phyloP scores from a whole-genome alignment of 441 rosid genomes.

The Raphanus hybrid region DNA sequence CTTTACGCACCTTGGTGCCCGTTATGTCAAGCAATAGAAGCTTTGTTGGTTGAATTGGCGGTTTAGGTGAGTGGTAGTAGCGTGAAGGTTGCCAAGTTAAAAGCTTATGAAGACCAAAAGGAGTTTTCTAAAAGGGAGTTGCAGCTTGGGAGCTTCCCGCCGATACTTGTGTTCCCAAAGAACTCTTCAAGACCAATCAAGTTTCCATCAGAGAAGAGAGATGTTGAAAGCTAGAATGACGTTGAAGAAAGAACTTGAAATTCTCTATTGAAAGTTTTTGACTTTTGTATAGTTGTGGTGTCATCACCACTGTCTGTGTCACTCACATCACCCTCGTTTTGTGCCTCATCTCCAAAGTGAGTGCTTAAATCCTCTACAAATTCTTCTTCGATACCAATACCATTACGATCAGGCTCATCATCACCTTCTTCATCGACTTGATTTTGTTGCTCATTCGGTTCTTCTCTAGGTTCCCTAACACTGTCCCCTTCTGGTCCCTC shows the following conservation, averaged over 20 bases:
- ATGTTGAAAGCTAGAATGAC: conserved; percentile 48
- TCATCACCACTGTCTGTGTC: too few species aligned
- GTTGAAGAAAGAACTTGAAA: conserved; percentile 20
- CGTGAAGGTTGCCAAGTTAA: conserved; percentile 87
- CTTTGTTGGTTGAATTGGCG: conserved; percentile 70
- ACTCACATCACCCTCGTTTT: too few species aligned
- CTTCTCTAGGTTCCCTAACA: too few species aligned
- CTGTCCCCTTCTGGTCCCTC: too few species aligned
- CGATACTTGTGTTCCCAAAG: conserved; percentile 75
- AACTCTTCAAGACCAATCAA: conserved; percentile 74
- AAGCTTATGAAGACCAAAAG: conserved; percentile 82
- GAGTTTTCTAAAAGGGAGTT: conserved; percentile 74
- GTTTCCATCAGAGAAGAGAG: conserved; percentile 88
- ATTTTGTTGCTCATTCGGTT: too few species aligned
- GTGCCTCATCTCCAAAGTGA: too few species aligned
- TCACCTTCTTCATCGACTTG: too few species aligned
- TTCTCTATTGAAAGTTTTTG: not conserved
- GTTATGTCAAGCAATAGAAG: conserved; percentile 92
- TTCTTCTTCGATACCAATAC: too few species aligned
- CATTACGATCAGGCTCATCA: too few species aligned
- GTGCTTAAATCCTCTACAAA: too few species aligned
- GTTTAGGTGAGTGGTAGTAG: conserved; percentile 69
- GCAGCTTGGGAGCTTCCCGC: conserved; percentile 83
- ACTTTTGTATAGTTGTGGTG: not conserved
- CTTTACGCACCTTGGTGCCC: conserved; percentile 98